Evolutionary conservation across 345 rosid genomes (phyloP).

Genomic region (Sisymbrium altissimum): DNA sequence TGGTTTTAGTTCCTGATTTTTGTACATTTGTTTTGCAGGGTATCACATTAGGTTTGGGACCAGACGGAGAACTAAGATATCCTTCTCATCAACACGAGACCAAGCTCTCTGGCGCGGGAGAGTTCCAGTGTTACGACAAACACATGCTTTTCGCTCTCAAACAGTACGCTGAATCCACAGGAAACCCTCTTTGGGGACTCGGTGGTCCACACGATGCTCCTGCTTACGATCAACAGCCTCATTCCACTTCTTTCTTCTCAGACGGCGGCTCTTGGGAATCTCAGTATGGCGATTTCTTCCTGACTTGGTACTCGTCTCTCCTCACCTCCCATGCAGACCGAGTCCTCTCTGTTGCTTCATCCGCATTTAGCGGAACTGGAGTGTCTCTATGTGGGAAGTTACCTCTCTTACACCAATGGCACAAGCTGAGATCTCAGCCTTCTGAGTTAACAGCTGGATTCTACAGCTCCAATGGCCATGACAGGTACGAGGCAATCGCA

Average conservation of each 20-base stretch:
- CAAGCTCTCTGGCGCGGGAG: constrained; percentile 47
- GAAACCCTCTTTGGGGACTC: constrained; percentile 87
- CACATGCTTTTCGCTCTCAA: constrained; percentile 73
- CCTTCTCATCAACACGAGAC: constrained; percentile 53
- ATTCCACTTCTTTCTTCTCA: constrained; percentile 54
- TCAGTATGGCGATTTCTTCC: constrained; percentile 78
- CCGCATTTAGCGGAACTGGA: constrained; percentile 37
- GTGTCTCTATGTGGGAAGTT: constrained; percentile 55
- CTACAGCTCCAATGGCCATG: constrained; percentile 52
- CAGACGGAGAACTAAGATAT: constrained; percentile 78
- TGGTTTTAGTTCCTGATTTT: constrained; percentile 6
- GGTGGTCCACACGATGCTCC: constrained; percentile 93
- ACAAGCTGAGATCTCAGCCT: constrained; percentile 63
- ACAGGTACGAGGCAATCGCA: constrained; percentile 61
- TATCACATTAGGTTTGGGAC: constrained; percentile 81
- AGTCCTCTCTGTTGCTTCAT: constrained; percentile 63
- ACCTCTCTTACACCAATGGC: constrained; percentile 74
- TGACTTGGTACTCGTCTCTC: constrained; percentile 78
- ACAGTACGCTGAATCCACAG: constrained; percentile 60
- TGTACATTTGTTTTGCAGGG: constrained; percentile 49
- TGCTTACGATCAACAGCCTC: constrained; percentile 49
- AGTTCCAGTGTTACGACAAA: constrained; percentile 83
- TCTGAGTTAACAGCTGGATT: constrained; percentile 81
- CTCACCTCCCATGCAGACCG: constrained; percentile 68
- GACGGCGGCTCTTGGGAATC: constrained; percentile 91